phyloP scores from a whole-genome alignment of 768 basidiomycete species.

The Boletus fagicola region DNA sequence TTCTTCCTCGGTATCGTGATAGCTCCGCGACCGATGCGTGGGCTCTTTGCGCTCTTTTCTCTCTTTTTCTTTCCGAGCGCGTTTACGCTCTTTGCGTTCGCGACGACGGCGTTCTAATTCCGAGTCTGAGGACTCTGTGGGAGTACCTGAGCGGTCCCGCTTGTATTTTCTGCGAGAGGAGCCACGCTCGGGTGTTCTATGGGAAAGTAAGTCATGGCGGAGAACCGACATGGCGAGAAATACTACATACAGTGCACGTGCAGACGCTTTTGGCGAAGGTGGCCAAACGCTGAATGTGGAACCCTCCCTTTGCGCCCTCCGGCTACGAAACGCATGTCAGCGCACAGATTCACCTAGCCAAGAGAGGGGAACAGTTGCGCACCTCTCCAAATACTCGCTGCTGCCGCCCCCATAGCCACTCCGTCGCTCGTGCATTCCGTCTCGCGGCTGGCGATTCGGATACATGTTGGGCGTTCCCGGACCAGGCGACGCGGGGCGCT shows the following conservation, averaged over 20 bases:
- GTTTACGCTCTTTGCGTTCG: slow-evolving; percentile 61
- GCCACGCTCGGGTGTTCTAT: slow-evolving; percentile 57
- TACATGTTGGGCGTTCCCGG: slow-evolving; percentile 55
- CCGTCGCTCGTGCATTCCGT: slow-evolving; percentile 19
- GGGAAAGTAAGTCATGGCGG: background rate
- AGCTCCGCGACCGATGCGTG: slow-evolving; percentile 37
- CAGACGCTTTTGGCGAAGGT: slow-evolving; percentile 68
- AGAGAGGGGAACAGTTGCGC: slow-evolving; percentile 16
- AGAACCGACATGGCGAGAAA: background rate
- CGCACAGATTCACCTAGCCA: background rate
- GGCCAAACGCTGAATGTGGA: slow-evolving; percentile 74
- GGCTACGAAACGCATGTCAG: slow-evolving; percentile 42
- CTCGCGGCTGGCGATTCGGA: slow-evolving; percentile 34
- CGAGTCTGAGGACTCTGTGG: slow-evolving; percentile 45
- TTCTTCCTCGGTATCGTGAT: slow-evolving; percentile 36
- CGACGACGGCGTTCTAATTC: slow-evolving; percentile 60
- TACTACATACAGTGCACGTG: slow-evolving; percentile 51
- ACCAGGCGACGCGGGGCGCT: slow-evolving; percentile 40
- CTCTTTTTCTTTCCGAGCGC: slow-evolving; percentile 48
- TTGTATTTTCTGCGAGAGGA: slow-evolving; percentile 57
- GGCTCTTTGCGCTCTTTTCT: slow-evolving; percentile 39
- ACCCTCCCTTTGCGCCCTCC: slow-evolving; percentile 62
- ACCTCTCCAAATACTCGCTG: slow-evolving; percentile 70
- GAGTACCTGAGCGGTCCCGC: slow-evolving; percentile 47
- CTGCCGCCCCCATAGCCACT: slow-evolving; percentile 34